Conservation (phyloP, 345 rosid species). For the Bruguiera sexangula region DNA sequence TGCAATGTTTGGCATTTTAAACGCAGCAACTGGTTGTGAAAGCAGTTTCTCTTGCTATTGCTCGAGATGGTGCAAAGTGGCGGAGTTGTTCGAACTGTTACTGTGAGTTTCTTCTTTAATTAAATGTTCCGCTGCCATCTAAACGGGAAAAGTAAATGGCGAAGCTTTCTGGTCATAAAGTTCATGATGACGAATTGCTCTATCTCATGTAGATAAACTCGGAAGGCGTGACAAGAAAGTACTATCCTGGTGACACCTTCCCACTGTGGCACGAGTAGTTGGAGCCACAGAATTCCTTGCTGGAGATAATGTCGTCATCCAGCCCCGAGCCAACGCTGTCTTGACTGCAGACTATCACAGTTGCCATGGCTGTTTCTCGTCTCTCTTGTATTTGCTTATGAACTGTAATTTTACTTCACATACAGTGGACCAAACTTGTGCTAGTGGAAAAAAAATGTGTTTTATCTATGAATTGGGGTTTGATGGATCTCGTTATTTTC, state of each 20-base stretch:
- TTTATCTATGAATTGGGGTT: too few relatives aligned
- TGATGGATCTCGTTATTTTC: too few relatives aligned
- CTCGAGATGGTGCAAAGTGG: constrained; percentile 88
- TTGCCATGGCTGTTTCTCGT: too few relatives aligned
- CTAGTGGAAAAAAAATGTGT: too few relatives aligned
- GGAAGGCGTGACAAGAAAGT: constrained; percentile 84
- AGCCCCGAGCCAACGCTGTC: constrained; percentile 75
- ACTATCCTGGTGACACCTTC: constrained; percentile 80
- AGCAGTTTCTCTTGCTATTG: constrained; percentile 48
- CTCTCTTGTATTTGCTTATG: too few relatives aligned
- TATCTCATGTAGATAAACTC: constrained; percentile 56
- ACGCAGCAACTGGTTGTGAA: constrained; percentile 86
- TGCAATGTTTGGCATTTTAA: constrained; percentile 3
- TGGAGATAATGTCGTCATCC: constrained; percentile 58
- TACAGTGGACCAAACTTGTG: too few relatives aligned
- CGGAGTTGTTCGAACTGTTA: constrained; percentile 91
- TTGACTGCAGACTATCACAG: too few relatives aligned
- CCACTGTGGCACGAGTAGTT: constrained; percentile 91
- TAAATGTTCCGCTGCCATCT: too few relatives aligned
- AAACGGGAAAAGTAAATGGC: neutral
- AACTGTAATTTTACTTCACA: too few relatives aligned
- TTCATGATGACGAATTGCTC: too few relatives aligned
- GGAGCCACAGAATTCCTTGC: constrained; percentile 67
- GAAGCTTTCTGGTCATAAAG: neutral
- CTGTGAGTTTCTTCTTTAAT: constrained; percentile 44